Evolutionary conservation across 352 stramenopile genomes (phyloP).

Genomic region (Pythium brassicae): DNA sequence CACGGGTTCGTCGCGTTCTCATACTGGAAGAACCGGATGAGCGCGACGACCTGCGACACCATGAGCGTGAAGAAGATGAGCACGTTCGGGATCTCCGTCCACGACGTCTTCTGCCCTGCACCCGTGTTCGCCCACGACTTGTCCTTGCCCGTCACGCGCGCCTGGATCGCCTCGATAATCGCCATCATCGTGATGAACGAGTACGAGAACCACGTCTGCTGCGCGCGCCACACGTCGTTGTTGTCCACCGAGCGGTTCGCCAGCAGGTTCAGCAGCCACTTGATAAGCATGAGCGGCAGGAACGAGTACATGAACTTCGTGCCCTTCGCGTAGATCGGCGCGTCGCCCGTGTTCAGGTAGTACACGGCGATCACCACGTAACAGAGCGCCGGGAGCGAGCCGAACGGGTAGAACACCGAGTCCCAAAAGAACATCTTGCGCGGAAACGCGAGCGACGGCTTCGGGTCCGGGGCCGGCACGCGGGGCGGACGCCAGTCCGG

Average conservation of each 20-base stretch:
- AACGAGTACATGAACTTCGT: conserved; percentile 84
- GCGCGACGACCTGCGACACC: conserved; percentile 66
- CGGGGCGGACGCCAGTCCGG: conserved; percentile 81
- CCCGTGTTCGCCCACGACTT: conserved; percentile 87
- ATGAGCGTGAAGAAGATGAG: conserved; percentile 84
- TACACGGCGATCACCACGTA: conserved; percentile 84
- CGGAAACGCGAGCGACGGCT: conserved; percentile 74
- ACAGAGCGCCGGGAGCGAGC: conserved; percentile 79
- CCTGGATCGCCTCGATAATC: conserved; percentile 78
- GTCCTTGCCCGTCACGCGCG: conserved; percentile 78
- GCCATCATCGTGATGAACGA: conserved; percentile 86
- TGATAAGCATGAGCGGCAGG: conserved; percentile 75
- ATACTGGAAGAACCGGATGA: conserved; percentile 88
- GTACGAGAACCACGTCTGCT: conserved; percentile 91
- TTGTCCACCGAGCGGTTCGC: conserved; percentile 85
- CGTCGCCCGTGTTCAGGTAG: conserved; percentile 82
- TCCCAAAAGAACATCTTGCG: conserved; percentile 91
- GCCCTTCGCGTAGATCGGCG: conserved; percentile 82
- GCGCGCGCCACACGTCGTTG: conserved; percentile 86
- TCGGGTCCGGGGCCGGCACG: conserved; percentile 77
- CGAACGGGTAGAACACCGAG: conserved; percentile 86
- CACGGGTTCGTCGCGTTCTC: conserved; percentile 85
- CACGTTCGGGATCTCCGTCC: conserved; percentile 87
- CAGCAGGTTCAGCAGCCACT: conserved; percentile 81
- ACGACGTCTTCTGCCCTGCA: conserved; percentile 86